These are phyloP conservation scores for Pseudoturritis turrita DNA, from an alignment of 345 rosid genomes.

Conservation along the genomic window DNA sequence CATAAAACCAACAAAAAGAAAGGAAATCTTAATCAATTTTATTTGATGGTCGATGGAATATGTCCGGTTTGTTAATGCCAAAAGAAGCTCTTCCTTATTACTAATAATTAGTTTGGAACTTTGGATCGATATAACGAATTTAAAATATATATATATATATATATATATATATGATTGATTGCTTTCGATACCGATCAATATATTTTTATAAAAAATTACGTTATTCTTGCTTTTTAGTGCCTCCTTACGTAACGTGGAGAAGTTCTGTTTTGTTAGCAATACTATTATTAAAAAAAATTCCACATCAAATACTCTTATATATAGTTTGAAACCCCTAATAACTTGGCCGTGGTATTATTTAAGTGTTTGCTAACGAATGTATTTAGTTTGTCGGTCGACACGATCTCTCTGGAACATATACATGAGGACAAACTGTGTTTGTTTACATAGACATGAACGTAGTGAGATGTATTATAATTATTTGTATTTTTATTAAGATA, in stretches of 20 bases:
- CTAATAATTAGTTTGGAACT: too few species aligned
- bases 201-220: background rate
- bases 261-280: background rate
- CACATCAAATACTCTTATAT: background rate
- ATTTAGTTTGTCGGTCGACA: constrained; percentile 29
- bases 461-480: too few species aligned
- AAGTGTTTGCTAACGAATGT: background rate
- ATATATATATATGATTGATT: background rate
- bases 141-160: too few species aligned
- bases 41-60: constrained; percentile 5
- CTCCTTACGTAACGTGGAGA: background rate
- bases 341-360: background rate
- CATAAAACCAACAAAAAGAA: background rate
- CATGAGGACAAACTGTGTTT: background rate
- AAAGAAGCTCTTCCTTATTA: background rate
- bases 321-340: background rate
- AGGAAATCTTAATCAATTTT: background rate
- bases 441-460: background rate
- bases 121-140: background rate
- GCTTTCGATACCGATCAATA: background rate
- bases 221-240: background rate
- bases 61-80: background rate
- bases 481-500: too few species aligned
- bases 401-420: background rate
- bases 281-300: background rate